Evolutionary conservation across 2,329 filamentous ascomycete species (phyloP).

Genomic region (Ascochyta pisi): DNA sequence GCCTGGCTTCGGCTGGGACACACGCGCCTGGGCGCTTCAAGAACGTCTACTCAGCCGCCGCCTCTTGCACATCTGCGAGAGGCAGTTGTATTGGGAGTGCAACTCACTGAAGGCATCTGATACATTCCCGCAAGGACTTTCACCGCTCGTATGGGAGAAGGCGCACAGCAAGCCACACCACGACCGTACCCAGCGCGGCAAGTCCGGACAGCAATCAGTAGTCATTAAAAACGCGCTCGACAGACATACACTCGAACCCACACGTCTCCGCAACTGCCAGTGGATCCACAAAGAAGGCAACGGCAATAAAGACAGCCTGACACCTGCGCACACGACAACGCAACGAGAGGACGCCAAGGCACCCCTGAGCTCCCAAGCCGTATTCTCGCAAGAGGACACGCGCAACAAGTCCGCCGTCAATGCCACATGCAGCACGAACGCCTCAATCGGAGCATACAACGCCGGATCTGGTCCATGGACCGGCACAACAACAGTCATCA

Average conservation of each 20-base stretch:
- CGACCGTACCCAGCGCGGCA: conserved; percentile 8
- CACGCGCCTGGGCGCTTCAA: conserved; percentile 46
- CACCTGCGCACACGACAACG: conserved; percentile 23
- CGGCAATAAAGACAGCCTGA: conserved; percentile 20
- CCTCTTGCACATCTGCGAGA: conserved; percentile 40
- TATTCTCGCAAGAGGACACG: background rate
- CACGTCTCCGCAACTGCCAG: conserved; percentile 26
- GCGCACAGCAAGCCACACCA: conserved; percentile 29
- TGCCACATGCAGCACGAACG: background rate
- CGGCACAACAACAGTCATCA: background rate
- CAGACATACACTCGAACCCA: conserved; percentile 1
- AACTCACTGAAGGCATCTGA: conserved; percentile 46
- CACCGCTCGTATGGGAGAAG: conserved; percentile 48
- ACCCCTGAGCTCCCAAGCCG: conserved; percentile 3
- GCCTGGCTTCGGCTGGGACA: conserved; percentile 44
- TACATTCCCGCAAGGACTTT: conserved; percentile 44
- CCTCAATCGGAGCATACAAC: background rate
- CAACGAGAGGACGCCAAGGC: conserved; percentile 7
- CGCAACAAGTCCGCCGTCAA: conserved; percentile 3
- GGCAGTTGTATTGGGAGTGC: conserved; percentile 50
- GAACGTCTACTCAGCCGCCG: conserved; percentile 46
- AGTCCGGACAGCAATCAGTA: conserved; percentile 1
- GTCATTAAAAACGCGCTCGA: conserved; percentile 1
- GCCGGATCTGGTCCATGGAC: background rate
- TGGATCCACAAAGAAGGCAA: conserved; percentile 35